A percentile compares a stretch with the other conserved stretches of the same genome.
Evolutionary conservation across 306 rosid species (phyloP).

Genomic region (Trichosanthes cucumerina): DNA sequence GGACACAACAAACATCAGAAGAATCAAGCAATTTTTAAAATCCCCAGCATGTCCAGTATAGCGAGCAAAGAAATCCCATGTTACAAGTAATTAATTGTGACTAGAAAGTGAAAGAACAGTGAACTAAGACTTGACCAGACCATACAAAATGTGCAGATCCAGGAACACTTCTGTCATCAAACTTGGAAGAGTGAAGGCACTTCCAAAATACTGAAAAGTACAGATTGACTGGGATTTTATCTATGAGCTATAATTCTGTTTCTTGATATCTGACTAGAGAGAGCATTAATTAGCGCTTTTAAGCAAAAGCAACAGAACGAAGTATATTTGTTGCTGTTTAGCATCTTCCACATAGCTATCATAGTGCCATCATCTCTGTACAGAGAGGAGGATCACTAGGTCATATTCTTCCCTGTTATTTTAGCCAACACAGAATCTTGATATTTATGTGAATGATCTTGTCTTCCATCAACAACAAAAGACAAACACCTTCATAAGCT

Average conservation of each 20-base stretch:
- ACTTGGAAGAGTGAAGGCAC: neutral
- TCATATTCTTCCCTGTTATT: neutral
- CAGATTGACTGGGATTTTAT: neutral
- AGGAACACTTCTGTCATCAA: neutral
- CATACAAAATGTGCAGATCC: neutral
- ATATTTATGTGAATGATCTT: neutral
- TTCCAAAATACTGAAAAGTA: neutral
- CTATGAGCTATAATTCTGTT: neutral
- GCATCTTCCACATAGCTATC: neutral
- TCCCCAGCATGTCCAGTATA: neutral
- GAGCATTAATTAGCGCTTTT: neutral
- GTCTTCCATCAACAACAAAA: neutral
- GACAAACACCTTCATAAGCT: conserved; percentile 2
- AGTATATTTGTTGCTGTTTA: neutral
- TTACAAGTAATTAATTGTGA: neutral
- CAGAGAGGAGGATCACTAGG: neutral
- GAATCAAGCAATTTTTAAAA: neutral
- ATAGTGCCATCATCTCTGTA: neutral
- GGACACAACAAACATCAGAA: neutral
- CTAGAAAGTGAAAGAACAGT: neutral
- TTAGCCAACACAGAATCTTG: conserved; percentile 1
- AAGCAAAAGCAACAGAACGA: conserved; percentile 1
- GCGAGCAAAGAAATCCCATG: neutral
- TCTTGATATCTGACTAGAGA: neutral
- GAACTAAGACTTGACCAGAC: neutral